Evolutionary conservation across 1,284 basidiomycete species (phyloP), one percentile per base, ranked within the genome.

Genomic region (Moniliella sp.): DNA sequence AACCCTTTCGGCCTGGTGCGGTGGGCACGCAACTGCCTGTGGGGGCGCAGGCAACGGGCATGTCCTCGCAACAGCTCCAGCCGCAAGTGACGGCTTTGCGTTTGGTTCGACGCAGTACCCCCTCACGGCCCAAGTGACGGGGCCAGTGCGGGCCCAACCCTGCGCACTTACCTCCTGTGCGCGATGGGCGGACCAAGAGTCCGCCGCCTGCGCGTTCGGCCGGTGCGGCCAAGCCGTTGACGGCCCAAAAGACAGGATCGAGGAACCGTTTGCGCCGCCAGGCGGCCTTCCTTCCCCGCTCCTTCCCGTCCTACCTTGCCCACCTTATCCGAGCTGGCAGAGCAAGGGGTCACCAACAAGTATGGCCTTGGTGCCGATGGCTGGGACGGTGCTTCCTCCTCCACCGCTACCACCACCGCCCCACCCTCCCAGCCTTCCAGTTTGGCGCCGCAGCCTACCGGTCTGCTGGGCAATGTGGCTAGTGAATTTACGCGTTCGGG

Each of bases 231-330:
- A 34, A 7, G 30, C 28, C 56, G 5, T 65, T 65, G 19, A 36
- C 36, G 40, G 19, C 21, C 7, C 86, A 94, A 59, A 74, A 78
- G 61, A 97, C 88, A 1, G 86, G 88, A 12, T 81, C 80, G 2
- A 75, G 75, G 49, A 97, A 97, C 88, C 88, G 0, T 97, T 97
- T 50, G 84, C 84, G 4, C 71, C 74, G 15, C 70, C 77, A 2
- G 66, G 66, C 58, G 3, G 61, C 56, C 5, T 42, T 70, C 2
- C 66, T 42, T 12, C 72, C 26, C 62, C 74, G 40, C 4, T 36
- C 40, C 3, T 30, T 40, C 10, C 35, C 38, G 18, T 37, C 46
- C 9, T 43, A 35, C 10, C 35, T 30, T 28, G 33, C 30, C 33
- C 35, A 18, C 28, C 34, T 34, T 35, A 18, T 28, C 25, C 37